Conservation (phyloP, 139 green algal genomes). For the Spirogloea muscicola region DNA sequence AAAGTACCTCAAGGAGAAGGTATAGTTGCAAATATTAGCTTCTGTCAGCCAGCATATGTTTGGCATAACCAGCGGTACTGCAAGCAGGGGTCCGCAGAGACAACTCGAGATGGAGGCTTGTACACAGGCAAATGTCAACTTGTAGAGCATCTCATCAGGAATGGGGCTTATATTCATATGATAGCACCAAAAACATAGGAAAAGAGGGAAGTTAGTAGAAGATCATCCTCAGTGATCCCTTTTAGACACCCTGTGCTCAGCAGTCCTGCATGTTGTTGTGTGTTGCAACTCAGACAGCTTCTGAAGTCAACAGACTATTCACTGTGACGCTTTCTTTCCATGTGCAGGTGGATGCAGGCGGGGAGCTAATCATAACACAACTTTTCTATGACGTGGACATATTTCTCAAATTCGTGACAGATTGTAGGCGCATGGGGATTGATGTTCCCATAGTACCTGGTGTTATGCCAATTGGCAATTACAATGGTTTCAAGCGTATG, state of each 20-base stretch:
- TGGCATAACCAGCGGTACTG: not conserved
- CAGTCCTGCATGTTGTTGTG: not conserved
- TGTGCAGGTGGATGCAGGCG: conserved; percentile 75
- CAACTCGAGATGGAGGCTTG: too few species aligned
- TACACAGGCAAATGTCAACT: too few species aligned
- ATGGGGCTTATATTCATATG: not conserved
- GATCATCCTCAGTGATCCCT: not conserved
- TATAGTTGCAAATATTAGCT: conserved; percentile 3
- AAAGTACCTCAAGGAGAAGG: conserved; percentile 92
- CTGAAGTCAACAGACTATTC: not conserved
- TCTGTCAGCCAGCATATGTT: not conserved
- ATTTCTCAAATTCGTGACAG: conserved; percentile 77
- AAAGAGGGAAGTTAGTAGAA: not conserved
- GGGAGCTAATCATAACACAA: conserved; percentile 85
- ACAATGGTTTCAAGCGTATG: conserved; percentile 97
- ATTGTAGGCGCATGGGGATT: conserved; percentile 75
- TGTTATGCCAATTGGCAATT: conserved; percentile 97
- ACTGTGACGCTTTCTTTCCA: not conserved
- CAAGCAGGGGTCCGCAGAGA: too few species aligned
- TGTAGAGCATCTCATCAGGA: too few species aligned
- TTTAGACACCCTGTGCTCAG: not conserved
- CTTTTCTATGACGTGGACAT: conserved; percentile 91
- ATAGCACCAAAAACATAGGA: not conserved
- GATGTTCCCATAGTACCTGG: conserved; percentile 85
- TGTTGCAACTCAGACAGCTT: not conserved